Evolutionary conservation across 768 basidiomycete species (phyloP).

Genomic region (Lactarius sanguifluus): DNA sequence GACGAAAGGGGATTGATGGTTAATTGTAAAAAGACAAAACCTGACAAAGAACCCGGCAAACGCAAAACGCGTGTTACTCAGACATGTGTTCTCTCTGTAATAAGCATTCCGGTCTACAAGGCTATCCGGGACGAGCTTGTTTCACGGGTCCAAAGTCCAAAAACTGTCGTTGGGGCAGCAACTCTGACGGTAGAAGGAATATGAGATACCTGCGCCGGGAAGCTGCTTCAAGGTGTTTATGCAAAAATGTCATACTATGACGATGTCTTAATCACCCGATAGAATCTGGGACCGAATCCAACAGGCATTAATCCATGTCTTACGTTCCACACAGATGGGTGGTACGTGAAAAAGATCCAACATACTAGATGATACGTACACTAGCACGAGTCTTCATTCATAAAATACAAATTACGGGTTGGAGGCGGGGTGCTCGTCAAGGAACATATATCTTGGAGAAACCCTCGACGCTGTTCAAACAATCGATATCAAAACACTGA

Average conservation of each 20-base stretch:
- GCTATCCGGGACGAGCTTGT: neutral
- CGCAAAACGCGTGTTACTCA: neutral
- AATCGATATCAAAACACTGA: constrained; percentile 9
- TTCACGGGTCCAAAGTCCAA: neutral
- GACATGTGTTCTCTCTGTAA: neutral
- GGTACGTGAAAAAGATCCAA: neutral
- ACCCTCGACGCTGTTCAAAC: constrained; percentile 44
- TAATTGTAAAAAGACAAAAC: neutral
- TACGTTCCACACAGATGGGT: neutral
- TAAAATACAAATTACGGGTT: constrained; percentile 3
- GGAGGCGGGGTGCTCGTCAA: constrained; percentile 29
- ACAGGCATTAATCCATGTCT: neutral
- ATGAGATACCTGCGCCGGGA: neutral
- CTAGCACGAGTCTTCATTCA: neutral
- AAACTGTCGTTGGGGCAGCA: neutral
- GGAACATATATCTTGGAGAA: constrained; percentile 66
- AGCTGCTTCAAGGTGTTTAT: neutral
- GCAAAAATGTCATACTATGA: neutral
- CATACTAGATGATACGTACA: neutral
- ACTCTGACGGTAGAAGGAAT: neutral
- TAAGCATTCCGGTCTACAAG: neutral
- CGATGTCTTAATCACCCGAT: neutral
- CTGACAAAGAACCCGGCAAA: neutral
- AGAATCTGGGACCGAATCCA: neutral
- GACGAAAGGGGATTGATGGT: neutral